Evolutionary conservation across 2,329 filamentous ascomycete species (phyloP), one percentile per base, ranked within the genome.

Genomic region (Alternaria alternata): DNA sequence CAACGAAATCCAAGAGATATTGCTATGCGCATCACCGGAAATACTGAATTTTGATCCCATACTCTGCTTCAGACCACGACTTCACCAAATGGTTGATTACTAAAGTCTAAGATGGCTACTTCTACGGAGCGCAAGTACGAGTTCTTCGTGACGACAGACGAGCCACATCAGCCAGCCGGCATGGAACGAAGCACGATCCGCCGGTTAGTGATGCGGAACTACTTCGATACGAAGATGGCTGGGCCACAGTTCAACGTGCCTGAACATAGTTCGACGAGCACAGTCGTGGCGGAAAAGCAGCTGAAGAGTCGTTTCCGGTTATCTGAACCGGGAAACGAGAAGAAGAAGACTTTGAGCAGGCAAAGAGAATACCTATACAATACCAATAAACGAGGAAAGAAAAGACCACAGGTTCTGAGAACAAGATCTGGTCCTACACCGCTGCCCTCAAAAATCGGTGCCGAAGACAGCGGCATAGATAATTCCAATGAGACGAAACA

Each of bases 121-220:
- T 38, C 30, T n/a, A 51, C 59, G 55, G 63, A 64, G 11, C 65
- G 65, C 42, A 59, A 72, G 51, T 74, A 72, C 51, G 62, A 73
- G 46, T 74, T 73, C 55, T 70, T 74, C 38, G 66, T 72, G 4
- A 73, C 66, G 0, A 74, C 70, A 5, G 61, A 67, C 8, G 56
- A 68, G 43, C 67, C 68, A 30, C 61, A 69, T 38, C 70, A 70
- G 46, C 67, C 62, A 14, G 66, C 67, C 3, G 68, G 69, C 7
- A 49, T 51, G 5, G 65, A 69, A 44, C 54, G 69, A 38, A 65
- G 59, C 26, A 63, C 55, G 28, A 73, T 73, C n/a, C 69, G 68
- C 6, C 66, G 68, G 7, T 39, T 71, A 16, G 71, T 74, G 3
- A 74, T 73, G 72, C 65, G 63, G 18, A 72, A 74, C 43, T 70